Evolutionary conservation across 805 yeast genomes (phyloP).

Genomic region (Ogataea dorogensis): DNA sequence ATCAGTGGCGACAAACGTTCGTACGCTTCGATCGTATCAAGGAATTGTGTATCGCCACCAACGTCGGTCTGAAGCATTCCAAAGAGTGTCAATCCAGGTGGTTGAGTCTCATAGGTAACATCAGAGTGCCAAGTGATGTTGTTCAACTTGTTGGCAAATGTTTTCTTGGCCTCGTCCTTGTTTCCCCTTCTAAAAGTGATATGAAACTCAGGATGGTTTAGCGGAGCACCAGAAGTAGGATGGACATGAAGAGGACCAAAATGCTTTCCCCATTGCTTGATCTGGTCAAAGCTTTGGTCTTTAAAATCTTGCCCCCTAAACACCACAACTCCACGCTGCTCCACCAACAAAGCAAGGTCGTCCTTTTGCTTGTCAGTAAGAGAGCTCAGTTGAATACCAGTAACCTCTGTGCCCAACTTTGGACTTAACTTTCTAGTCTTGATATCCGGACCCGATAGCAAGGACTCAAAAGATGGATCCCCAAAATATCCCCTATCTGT

Average conservation of each 20-base stretch:
- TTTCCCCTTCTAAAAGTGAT: constrained; percentile 54
- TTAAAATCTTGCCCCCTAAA: constrained; percentile 68
- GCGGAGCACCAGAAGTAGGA: constrained; percentile 72
- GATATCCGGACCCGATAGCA: constrained; percentile 37
- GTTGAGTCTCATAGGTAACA: constrained; percentile 69
- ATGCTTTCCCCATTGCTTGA: constrained; percentile 53
- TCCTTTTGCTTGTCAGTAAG: constrained; percentile 56
- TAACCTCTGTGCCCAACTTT: constrained; percentile 64
- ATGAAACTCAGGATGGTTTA: constrained; percentile 57
- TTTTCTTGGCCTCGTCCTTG: constrained; percentile 37
- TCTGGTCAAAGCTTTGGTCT: constrained; percentile 47
- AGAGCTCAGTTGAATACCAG: constrained; percentile 56
- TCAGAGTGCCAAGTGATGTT: constrained; percentile 67
- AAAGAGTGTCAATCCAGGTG: constrained; percentile 70
- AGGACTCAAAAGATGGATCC: constrained; percentile 52
- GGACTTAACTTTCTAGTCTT: constrained; percentile 53
- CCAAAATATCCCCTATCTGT: constrained; percentile 66
- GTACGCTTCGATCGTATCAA: constrained; percentile 71
- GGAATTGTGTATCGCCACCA: constrained; percentile 81
- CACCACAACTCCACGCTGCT: constrained; percentile 66
- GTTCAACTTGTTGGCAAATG: constrained; percentile 36
- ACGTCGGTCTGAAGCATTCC: constrained; percentile 50
- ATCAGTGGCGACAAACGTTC: constrained; percentile 66
- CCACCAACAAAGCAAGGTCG: constrained; percentile 67
- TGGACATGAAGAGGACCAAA: constrained; percentile 74